Percentiles rank a stretch among this genome's conserved stretches.
Conservation (phyloP, 2,329 filamentous ascomycete genomes). For the Curvularia lunata region DNA sequence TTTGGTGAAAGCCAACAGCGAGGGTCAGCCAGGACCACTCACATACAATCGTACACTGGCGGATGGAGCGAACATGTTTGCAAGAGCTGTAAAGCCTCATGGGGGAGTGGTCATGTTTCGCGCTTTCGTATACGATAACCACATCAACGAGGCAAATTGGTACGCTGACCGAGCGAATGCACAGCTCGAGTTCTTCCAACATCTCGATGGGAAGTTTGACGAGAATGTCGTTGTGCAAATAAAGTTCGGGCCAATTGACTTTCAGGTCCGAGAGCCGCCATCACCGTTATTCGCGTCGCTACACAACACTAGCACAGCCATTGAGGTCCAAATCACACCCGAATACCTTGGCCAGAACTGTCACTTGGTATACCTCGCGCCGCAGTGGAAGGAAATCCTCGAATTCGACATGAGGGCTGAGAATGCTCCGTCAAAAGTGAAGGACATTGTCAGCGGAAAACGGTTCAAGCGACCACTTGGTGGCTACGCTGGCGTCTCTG, state of each 20-base stretch:
- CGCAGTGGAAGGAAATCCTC: conserved; percentile 71
- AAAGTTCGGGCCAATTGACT: conserved; percentile 77
- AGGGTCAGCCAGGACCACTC: conserved; percentile 72
- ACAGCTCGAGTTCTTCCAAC: conserved; percentile 70
- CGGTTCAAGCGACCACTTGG: conserved; percentile 64
- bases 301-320: conserved; percentile 57
- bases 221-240: conserved; percentile 75
- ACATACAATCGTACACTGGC: conserved; percentile 74
- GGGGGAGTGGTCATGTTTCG: conserved; percentile 82
- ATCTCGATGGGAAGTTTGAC: conserved; percentile 69
- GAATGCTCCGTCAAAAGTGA: conserved; percentile 60
- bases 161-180: conserved; percentile 72
- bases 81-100: conserved; percentile 88
- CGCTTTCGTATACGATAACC: conserved; percentile 72
- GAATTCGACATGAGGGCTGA: conserved; percentile 71
- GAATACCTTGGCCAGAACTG: conserved; percentile 75
- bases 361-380: conserved; percentile 71
- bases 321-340: conserved; percentile 71
- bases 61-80: conserved; percentile 73
- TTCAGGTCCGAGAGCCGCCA: conserved; percentile 71
- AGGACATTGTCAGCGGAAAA: conserved; percentile 66
- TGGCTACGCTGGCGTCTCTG: conserved; percentile 71
- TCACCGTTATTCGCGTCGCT: conserved; percentile 68
- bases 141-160: conserved; percentile 65
- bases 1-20: conserved; percentile 73